Base-by-base conservation (phyloP, 805 yeast species). In the Metschnikowia kunwiensis region DNA sequence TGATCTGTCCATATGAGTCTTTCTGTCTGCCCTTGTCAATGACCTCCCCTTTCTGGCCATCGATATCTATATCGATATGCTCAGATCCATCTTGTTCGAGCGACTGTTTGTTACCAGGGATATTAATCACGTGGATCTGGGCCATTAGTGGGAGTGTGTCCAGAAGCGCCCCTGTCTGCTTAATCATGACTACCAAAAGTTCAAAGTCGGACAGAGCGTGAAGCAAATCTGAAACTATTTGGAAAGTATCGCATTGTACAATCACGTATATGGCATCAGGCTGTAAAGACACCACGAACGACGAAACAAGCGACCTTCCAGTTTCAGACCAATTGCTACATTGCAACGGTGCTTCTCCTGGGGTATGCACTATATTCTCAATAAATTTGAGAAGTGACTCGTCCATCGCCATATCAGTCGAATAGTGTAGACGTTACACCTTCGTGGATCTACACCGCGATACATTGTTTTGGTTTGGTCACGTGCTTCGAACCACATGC, bases 1-100 rank as follows among this genome's bases (percentile, higher is more conserved):
- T 68, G n/a, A 88, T 36, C 26, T 31, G 36, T 17, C 32, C 40
- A 36, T 36, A 36, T 12, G 36, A 22, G 15, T 30, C 34, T 13
- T 20, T 36, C 11, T 30, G 36, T 5, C 10, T 23, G 9, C 21
- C 32, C 7, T 20, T 21, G n/a, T 13, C 8, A 5, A 15, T 13
- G 5, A 12, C n/a, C 3, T 19, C 34, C 7, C 5, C 23, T 9
- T 18, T 4, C 2, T 17, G 24, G 10, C 12, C 24, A 12, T 7
- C 15, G 16, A 11, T 7, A 6, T 13, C 12, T 8, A 11, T 18
- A 11, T 18, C 15, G 15, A 10, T 5, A n/a, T 10, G 10, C 8
- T 22, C 4, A 18, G 13, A 8, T 13, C 14, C 15, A 5, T 17
- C 23, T n/a, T 12, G 24, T 6, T 28, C 23, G n/a, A 26, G 21